Evolutionary conservation across 2,329 filamentous ascomycete species (phyloP).

Genomic region (Knufia fluminis): DNA sequence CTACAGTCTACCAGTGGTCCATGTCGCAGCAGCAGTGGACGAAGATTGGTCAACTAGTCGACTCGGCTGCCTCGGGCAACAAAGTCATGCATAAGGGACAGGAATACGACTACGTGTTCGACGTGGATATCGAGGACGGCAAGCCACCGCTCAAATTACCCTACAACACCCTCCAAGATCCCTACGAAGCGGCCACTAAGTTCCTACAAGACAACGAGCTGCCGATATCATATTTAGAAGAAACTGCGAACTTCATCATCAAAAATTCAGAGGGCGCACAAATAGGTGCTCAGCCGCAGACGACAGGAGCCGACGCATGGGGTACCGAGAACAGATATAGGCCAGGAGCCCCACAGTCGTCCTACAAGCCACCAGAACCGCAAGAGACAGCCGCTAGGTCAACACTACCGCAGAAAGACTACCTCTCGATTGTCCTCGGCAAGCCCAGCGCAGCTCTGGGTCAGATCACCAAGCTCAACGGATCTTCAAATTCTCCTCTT

Average conservation of each 20-base stretch:
- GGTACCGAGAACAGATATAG: slow-evolving; percentile 71
- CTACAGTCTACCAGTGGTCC: slow-evolving; percentile 88
- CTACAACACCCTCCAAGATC: slow-evolving; percentile 85
- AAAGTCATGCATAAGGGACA: slow-evolving; percentile 71
- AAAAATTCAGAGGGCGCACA: slow-evolving; percentile 81
- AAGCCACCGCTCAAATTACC: slow-evolving; percentile 89
- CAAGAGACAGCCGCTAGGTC: slow-evolving; percentile 8
- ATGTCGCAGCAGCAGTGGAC: slow-evolving; percentile 63
- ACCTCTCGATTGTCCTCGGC: slow-evolving; percentile 65
- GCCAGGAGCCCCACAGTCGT: slow-evolving; percentile 48
- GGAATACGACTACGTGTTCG: slow-evolving; percentile 93
- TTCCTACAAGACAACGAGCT: slow-evolving; percentile 86
- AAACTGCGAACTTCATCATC: slow-evolving; percentile 85
- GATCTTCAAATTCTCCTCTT: slow-evolving; percentile 56
- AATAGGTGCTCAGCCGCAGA: slow-evolving; percentile 53
- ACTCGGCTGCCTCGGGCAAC: slow-evolving; percentile 70
- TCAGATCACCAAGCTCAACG: slow-evolving; percentile 68
- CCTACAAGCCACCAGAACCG: slow-evolving; percentile 27
- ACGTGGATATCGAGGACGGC: slow-evolving; percentile 91
- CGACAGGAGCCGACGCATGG: slow-evolving; percentile 58
- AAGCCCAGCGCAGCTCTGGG: slow-evolving; percentile 63
- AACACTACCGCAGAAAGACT: slow-evolving; percentile 64
- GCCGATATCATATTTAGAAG: slow-evolving; percentile 77
- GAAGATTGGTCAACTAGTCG: slow-evolving; percentile 88
- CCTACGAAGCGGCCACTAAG: slow-evolving; percentile 81